Evolutionary conservation across 768 basidiomycete species (phyloP).

Genomic region (Serendipita vermifera): DNA sequence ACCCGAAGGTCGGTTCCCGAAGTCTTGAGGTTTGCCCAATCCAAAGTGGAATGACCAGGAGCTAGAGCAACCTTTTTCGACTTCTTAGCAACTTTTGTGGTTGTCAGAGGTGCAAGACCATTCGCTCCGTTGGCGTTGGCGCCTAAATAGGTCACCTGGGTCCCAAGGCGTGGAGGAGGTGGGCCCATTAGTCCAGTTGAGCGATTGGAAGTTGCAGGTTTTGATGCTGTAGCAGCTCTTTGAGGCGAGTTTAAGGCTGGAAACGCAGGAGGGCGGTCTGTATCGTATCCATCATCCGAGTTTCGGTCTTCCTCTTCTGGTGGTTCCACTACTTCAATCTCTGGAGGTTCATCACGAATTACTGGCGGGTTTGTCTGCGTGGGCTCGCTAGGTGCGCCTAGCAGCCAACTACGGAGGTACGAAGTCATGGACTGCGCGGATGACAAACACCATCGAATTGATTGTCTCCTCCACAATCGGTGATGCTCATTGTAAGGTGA

Average conservation of each 20-base stretch:
- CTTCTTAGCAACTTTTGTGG: conserved; percentile 51
- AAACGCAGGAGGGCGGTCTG: conserved; percentile 22
- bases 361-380: background rate
- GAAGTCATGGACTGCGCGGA: conserved; percentile 2
- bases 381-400: background rate
- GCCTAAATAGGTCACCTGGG: background rate
- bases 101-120: conserved; percentile 44
- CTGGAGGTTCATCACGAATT: background rate
- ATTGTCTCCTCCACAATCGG: background rate
- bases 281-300: conserved; percentile 7
- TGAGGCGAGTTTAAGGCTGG: conserved; percentile 25
- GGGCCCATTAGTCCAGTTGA: conserved; percentile 1
- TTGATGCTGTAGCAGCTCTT: conserved; percentile 18
- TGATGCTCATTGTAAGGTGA: background rate
- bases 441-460: too few species aligned
- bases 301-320: background rate
- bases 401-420: conserved; percentile 6
- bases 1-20: conserved; percentile 73
- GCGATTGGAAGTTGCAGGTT: background rate
- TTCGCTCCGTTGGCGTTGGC: conserved; percentile 7
- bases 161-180: conserved; percentile 1
- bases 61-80: conserved; percentile 75
- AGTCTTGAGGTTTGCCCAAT: conserved; percentile 83
- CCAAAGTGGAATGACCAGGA: conserved; percentile 82
- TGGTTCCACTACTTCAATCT: conserved; percentile 2